These are phyloP conservation scores for Claviceps sp. DNA, from an alignment of 2,329 filamentous ascomycete species.

Conservation along the genomic window DNA sequence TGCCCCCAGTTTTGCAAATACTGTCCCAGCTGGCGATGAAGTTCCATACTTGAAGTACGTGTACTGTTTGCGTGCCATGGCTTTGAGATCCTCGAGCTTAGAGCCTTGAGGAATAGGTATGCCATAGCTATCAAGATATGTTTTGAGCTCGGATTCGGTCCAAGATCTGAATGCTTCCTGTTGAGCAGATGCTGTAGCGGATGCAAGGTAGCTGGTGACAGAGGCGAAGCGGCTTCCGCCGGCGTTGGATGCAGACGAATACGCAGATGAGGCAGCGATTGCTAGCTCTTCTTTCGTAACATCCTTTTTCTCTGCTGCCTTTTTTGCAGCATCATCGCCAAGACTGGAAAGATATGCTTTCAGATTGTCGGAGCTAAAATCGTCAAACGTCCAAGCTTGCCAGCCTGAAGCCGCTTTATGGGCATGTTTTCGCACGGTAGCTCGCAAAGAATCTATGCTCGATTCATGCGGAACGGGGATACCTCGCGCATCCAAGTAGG, in stretches of 20 bases:
- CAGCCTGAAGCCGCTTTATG: conserved; percentile 57
- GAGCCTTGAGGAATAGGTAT: conserved; percentile 54
- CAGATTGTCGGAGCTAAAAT: conserved; percentile 58
- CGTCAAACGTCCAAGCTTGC: conserved; percentile 68
- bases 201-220: conserved; percentile 55
- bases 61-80: conserved; percentile 56
- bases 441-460: conserved; percentile 60
- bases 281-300: conserved; percentile 62
- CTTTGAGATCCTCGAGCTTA: conserved; percentile 54
- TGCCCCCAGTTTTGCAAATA: conserved; percentile 50
- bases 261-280: conserved; percentile 47
- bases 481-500: conserved; percentile 63
- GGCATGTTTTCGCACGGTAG: conserved; percentile 58
- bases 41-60: conserved; percentile 71
- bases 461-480: conserved; percentile 60
- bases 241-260: conserved; percentile 43
- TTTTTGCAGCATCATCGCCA: conserved; percentile 41
- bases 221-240: conserved; percentile 49
- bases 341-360: conserved; percentile 41
- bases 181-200: conserved; percentile 53
- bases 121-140: conserved; percentile 69
- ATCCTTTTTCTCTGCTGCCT: conserved; percentile 47
- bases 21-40: conserved; percentile 47
- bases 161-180: conserved; percentile 57
- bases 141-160: conserved; percentile 61